phyloP scores from a whole-genome alignment of 192 early-diverging fungal genomes.

The Umbelopsis isabellina region DNA sequence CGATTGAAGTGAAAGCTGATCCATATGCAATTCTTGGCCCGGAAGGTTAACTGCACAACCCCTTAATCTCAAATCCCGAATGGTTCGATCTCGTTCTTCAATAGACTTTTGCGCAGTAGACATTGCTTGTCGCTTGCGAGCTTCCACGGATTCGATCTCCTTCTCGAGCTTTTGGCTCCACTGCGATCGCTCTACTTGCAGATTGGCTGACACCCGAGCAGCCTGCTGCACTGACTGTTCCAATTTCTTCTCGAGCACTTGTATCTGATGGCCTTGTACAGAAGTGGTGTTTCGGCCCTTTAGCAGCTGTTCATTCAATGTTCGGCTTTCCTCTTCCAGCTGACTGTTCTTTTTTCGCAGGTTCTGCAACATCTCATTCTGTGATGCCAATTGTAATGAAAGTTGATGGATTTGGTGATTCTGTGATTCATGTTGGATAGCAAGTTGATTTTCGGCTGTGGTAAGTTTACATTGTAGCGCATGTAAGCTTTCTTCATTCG shows the following conservation, averaged over 20 bases:
- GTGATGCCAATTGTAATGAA: not conserved
- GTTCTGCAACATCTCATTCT: slow-evolving; percentile 4
- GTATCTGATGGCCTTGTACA: not conserved
- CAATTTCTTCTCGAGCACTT: slow-evolving; percentile 4
- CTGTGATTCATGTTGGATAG: not conserved
- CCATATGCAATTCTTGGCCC: not conserved
- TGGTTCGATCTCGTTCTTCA: not conserved
- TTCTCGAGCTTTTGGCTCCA: slow-evolving; percentile 5
- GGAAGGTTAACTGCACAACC: not conserved
- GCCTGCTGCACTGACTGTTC: slow-evolving; percentile 20
- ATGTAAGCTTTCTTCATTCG: not conserved
- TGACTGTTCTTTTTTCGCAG: not conserved
- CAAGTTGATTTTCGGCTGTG: slow-evolving; percentile 2
- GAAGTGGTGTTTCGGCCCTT: not conserved
- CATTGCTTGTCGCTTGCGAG: slow-evolving; percentile 8
- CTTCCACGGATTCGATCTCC: not conserved
- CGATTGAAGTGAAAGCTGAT: not conserved
- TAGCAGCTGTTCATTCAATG: not conserved
- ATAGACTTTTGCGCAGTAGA: slow-evolving; percentile 9
- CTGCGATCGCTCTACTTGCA: not conserved
- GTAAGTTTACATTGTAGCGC: not conserved
- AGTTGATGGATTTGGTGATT: slow-evolving; percentile 14
- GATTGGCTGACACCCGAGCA: not conserved
- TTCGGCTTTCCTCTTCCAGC: not conserved
- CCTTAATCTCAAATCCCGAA: not conserved